Evolutionary conservation across 1,139 yeast genomes (phyloP).

Genomic region (Wickerhamomyces sp.): DNA sequence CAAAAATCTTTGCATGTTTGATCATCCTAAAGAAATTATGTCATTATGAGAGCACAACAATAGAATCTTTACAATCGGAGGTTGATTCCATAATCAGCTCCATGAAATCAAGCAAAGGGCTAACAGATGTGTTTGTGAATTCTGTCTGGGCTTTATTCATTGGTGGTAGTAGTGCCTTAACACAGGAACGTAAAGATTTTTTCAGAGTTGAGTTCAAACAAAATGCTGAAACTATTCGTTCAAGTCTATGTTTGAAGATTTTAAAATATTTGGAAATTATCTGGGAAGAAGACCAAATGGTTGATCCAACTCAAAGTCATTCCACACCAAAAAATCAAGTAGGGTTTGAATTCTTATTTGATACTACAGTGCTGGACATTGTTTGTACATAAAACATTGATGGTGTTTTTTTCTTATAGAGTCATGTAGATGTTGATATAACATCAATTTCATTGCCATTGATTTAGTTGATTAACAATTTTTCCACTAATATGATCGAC

Average conservation of each 20-base stretch:
- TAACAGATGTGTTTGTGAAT: constrained; percentile 9
- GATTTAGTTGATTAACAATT: neutral
- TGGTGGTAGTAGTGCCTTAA: constrained; percentile 17
- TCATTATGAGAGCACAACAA: constrained; percentile 6
- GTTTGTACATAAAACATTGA: constrained; percentile 6
- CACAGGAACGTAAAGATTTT: constrained; percentile 7
- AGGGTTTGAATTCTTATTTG: constrained; percentile 22
- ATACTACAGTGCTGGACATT: constrained; percentile 20
- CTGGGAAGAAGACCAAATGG: constrained; percentile 18
- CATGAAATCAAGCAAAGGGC: constrained; percentile 5
- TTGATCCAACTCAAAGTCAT: neutral
- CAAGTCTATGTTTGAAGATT: constrained; percentile 19
- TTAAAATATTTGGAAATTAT: constrained; percentile 20
- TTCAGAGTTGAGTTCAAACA: constrained; percentile 8
- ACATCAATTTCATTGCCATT: neutral
- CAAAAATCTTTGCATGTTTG: constrained; percentile 12
- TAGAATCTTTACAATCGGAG: constrained; percentile 10
- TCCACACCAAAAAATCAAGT: constrained; percentile 3
- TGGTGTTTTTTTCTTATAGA: too few species aligned
- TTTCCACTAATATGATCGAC: neutral
- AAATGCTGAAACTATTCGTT: constrained; percentile 12
- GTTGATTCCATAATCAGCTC: constrained; percentile 9
- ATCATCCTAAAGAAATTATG: constrained; percentile 17
- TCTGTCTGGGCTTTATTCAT: constrained; percentile 23
- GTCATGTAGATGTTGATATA: too few species aligned